Percentiles rank a stretch among this genome's conserved stretches.
Evolutionary conservation across 495 filamentous ascomycete species (phyloP).

Genomic region (Xylaria bambusicola): DNA sequence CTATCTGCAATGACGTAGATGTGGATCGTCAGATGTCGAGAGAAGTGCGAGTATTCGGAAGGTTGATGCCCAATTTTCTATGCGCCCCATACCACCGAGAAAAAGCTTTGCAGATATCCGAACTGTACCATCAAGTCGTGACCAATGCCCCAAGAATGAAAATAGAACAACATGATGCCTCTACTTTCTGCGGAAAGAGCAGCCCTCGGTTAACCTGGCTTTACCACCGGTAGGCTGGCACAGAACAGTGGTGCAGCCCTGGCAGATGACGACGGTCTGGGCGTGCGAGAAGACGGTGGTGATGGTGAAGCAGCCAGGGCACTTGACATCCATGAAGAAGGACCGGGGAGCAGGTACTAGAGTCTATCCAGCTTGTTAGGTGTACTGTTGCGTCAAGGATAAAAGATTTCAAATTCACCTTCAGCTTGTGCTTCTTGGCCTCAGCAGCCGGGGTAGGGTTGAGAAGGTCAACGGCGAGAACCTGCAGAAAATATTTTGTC

Average conservation of each 20-base stretch:
- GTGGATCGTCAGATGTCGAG: constrained; percentile 32
- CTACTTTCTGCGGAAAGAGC: constrained; percentile 99
- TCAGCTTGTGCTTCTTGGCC: constrained; percentile 99
- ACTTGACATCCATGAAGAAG: constrained; percentile 99
- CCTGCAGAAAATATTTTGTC: constrained; percentile 51
- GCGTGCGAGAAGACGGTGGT: constrained; percentile 99
- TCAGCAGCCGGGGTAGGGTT: constrained; percentile 95
- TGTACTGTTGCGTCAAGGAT: neutral
- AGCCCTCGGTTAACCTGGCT: constrained; percentile 95
- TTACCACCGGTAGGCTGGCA: constrained; percentile 99
- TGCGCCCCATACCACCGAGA: constrained; percentile 50
- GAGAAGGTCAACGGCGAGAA: constrained; percentile 99
- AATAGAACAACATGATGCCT: constrained; percentile 46
- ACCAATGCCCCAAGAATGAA: constrained; percentile 47
- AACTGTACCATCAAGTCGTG: constrained; percentile 49
- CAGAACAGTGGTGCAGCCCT: constrained; percentile 93
- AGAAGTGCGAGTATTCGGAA: constrained; percentile 26
- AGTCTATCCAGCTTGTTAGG: constrained; percentile 55
- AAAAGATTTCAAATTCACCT: constrained; percentile 58
- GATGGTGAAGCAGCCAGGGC: constrained; percentile 99
- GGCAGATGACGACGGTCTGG: constrained; percentile 99
- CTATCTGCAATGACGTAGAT: constrained; percentile 66
- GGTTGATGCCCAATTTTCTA: constrained; percentile 45
- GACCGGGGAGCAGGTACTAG: constrained; percentile 94
- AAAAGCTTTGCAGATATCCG: constrained; percentile 55